Conservation (phyloP, 306 rosid genomes). For the Bauhinia variegata region DNA sequence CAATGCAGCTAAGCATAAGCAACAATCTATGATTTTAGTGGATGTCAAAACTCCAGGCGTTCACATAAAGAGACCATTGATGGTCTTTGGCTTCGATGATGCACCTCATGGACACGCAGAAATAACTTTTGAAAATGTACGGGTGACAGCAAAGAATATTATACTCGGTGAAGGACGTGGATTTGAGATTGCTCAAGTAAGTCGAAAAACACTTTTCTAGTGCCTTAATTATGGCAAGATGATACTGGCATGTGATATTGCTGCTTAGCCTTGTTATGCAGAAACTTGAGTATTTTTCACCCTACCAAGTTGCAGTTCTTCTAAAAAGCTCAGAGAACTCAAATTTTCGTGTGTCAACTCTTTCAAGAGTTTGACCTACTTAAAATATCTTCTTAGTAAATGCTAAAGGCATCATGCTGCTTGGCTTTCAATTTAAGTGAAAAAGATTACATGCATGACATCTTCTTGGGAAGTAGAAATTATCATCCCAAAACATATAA, state of each 20-base stretch:
- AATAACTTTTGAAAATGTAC: conserved; percentile 73
- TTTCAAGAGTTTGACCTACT: conserved; percentile 2
- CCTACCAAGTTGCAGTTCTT: conserved; percentile 3
- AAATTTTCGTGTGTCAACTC: not conserved
- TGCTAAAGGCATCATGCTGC: not conserved
- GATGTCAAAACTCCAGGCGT: conserved; percentile 85
- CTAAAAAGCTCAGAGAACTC: conserved; percentile 2
- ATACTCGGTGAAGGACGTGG: conserved; percentile 95
- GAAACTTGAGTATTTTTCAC: not conserved
- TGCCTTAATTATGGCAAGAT: not conserved
- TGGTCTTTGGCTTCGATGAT: conserved; percentile 93
- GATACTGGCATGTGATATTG: conserved; percentile 26
- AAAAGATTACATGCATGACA: not conserved
- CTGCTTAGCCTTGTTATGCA: conserved; percentile 17
- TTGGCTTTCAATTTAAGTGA: not conserved
- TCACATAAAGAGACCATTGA: conserved; percentile 75
- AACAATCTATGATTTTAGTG: conserved; percentile 95
- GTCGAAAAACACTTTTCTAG: conserved; percentile 29
- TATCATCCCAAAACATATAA: not conserved
- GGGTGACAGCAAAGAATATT: conserved; percentile 77
- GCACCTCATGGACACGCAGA: conserved; percentile 99
- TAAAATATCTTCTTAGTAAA: conserved; percentile 2
- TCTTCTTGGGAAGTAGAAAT: conserved; percentile 8
- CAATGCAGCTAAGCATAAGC: conserved; percentile 79
- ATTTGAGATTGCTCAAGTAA: conserved; percentile 97